Evolutionary conservation across 164 flowering plant species (phyloP).

Genomic region (Taxillus chinensis): DNA sequence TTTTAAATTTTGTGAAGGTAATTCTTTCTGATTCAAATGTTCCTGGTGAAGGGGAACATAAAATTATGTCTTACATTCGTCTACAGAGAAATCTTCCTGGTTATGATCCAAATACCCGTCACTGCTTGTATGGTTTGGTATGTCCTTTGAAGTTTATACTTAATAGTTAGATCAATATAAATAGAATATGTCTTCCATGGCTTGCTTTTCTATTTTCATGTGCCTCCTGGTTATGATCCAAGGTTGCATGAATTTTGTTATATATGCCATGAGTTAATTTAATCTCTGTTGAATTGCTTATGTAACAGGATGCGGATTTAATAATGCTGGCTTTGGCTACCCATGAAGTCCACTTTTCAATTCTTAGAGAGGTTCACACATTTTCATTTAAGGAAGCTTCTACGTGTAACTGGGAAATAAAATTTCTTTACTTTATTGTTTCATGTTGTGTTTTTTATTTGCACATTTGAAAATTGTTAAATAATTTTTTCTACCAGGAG

Average conservation of each 20-base stretch:
- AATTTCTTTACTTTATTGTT: too few relatives aligned
- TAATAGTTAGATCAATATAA: too few relatives aligned
- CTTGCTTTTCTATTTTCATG: too few relatives aligned
- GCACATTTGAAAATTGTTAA: too few relatives aligned
- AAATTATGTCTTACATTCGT: constrained; percentile 90
- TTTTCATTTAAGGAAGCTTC: neutral
- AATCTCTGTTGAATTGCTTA: neutral
- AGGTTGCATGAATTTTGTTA: too few relatives aligned
- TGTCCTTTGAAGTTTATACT: constrained; percentile 2
- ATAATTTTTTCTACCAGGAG: too few relatives aligned
- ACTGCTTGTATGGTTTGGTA: constrained; percentile 97
- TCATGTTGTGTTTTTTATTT: too few relatives aligned
- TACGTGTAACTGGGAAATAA: too few relatives aligned
- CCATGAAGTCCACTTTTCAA: constrained; percentile 94
- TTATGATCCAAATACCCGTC: constrained; percentile 94
- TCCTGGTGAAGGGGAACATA: constrained; percentile 99
- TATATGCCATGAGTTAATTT: neutral
- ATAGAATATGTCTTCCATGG: too few relatives aligned
- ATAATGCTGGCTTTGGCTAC: constrained; percentile 96
- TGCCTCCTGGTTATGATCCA: too few relatives aligned
- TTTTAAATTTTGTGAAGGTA: constrained; percentile 43
- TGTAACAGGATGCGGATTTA: constrained; percentile 83
- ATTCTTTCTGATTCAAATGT: constrained; percentile 97
- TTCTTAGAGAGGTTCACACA: constrained; percentile 71
- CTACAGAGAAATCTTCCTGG: constrained; percentile 94